phyloP scores from a whole-genome alignment of 305 asterid species.

The Fraxinus sp. region DNA sequence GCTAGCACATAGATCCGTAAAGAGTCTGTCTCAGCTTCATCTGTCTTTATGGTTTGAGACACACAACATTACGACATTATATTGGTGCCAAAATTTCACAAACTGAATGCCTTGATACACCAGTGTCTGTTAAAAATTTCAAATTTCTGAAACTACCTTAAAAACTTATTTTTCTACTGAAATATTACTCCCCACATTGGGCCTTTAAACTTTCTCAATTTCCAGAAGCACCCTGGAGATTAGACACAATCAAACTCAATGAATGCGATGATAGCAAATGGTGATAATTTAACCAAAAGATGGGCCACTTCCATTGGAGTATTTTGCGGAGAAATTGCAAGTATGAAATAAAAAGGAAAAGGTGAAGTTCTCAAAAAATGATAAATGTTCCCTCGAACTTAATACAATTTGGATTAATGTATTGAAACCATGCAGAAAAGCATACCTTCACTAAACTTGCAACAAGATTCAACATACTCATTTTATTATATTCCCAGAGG shows the following conservation, averaged over 20 bases:
- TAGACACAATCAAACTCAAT: background rate
- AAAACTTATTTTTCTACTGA: background rate
- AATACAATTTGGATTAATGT: background rate
- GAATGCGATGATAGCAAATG: background rate
- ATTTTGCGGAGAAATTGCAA: background rate
- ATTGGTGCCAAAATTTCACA: background rate
- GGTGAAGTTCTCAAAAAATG: background rate
- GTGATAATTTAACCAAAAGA: background rate
- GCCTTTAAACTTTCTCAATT: background rate
- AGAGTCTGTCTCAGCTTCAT: background rate
- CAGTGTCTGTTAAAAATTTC: background rate
- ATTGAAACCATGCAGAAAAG: background rate
- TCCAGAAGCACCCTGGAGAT: background rate
- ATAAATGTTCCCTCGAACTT: background rate
- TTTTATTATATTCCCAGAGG: conserved; percentile 69
- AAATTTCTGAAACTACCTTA: background rate
- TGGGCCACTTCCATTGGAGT: conserved; percentile 3
- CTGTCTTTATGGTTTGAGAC: background rate
- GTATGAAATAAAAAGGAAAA: background rate
- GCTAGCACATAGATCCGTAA: conserved; percentile 5
- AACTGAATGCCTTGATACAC: background rate
- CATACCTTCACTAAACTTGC: conserved; percentile 72
- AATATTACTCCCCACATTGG: background rate
- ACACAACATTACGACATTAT: conserved; percentile 9
- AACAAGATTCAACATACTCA: conserved; percentile 86